These are phyloP conservation scores for Cairneyella variabilis DNA, from an alignment of 495 filamentous ascomycete genomes.

Conservation along the genomic window DNA sequence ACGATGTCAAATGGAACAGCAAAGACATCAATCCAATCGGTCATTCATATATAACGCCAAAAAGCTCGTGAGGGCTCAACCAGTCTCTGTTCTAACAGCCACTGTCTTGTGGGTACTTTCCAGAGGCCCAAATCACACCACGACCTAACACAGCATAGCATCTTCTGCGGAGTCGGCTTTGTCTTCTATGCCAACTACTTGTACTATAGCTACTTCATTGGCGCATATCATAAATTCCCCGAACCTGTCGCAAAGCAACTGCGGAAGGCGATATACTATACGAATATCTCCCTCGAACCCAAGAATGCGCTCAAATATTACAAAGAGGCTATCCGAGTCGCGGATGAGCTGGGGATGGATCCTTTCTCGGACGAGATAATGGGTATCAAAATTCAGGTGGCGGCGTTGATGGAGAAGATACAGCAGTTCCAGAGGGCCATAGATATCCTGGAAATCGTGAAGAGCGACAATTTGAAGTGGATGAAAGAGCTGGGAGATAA, in stretches of 20 bases:
- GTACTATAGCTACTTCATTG: slow-evolving; percentile 61
- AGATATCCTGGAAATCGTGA: slow-evolving; percentile 67
- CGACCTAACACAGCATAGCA: slow-evolving; percentile 27
- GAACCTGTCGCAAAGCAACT: slow-evolving; percentile 73
- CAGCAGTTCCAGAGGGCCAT: slow-evolving; percentile 61
- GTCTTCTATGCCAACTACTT: slow-evolving; percentile 56
- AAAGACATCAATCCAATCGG: slow-evolving; percentile 10
- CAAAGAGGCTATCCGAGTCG: slow-evolving; percentile 65
- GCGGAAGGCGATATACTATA: slow-evolving; percentile 84
- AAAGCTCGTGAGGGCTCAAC: slow-evolving; percentile 15
- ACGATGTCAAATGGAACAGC: slow-evolving; percentile 17
- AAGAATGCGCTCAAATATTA: slow-evolving; percentile 76
- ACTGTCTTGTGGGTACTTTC: slow-evolving; percentile 10
- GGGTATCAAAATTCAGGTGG: slow-evolving; percentile 80
- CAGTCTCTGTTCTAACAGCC: slow-evolving; percentile 20
- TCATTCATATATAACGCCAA: slow-evolving; percentile 8
- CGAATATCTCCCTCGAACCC: slow-evolving; percentile 67
- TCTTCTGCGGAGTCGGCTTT: slow-evolving; percentile 46
- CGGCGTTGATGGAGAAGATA: slow-evolving; percentile 72
- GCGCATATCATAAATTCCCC: slow-evolving; percentile 73
- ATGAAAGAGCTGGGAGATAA: slow-evolving; percentile 49
- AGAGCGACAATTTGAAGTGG: slow-evolving; percentile 57
- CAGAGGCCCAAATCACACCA: neutral
- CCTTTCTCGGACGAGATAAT: slow-evolving; percentile 85
- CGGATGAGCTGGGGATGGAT: slow-evolving; percentile 70